Evolutionary conservation across 495 filamentous ascomycete species (phyloP).

Genomic region (Glarea lozoyensis): DNA sequence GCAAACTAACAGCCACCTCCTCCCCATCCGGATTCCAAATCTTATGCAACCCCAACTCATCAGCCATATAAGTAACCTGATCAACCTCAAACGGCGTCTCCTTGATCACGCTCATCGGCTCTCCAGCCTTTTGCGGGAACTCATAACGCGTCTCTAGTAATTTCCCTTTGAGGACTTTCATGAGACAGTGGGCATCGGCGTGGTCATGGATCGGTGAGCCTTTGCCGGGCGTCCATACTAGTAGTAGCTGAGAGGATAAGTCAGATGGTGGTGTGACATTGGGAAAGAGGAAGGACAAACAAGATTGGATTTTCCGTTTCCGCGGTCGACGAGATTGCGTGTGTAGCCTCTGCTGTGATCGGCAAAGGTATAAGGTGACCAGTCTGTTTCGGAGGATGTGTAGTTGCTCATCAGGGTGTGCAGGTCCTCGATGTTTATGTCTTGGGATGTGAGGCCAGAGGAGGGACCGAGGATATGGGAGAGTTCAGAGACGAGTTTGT

Average conservation of each 20-base stretch:
- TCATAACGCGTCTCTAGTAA: slow-evolving; percentile 75
- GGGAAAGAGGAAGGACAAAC: slow-evolving; percentile 35
- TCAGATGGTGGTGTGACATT: neutral
- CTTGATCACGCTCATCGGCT: slow-evolving; percentile 7
- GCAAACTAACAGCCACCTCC: slow-evolving; percentile 74
- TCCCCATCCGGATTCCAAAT: slow-evolving; percentile 64
- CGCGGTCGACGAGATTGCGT: slow-evolving; percentile 79
- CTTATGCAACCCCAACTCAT: slow-evolving; percentile 75
- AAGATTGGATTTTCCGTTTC: slow-evolving; percentile 86
- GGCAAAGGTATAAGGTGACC: slow-evolving; percentile 60
- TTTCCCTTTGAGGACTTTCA: slow-evolving; percentile 63
- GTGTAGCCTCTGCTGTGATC: slow-evolving; percentile 65
- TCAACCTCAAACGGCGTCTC: slow-evolving; percentile 12
- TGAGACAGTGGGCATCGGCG: slow-evolving; percentile 68
- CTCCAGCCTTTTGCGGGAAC: slow-evolving; percentile 37
- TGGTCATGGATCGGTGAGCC: slow-evolving; percentile 81
- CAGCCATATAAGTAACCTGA: slow-evolving; percentile 77
- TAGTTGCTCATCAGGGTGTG: slow-evolving; percentile 64
- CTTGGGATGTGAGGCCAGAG: slow-evolving; percentile 69
- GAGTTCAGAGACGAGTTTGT: slow-evolving; percentile 65
- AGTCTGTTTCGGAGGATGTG: slow-evolving; percentile 54
- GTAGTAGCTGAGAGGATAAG: slow-evolving; percentile 52
- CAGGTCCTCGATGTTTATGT: slow-evolving; percentile 64
- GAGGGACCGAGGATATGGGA: slow-evolving; percentile 63
- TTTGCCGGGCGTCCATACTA: slow-evolving; percentile 88